Base-by-base conservation (phyloP, 2,329 filamentous ascomycete species). In the Pestalotiopsis sp. region DNA sequence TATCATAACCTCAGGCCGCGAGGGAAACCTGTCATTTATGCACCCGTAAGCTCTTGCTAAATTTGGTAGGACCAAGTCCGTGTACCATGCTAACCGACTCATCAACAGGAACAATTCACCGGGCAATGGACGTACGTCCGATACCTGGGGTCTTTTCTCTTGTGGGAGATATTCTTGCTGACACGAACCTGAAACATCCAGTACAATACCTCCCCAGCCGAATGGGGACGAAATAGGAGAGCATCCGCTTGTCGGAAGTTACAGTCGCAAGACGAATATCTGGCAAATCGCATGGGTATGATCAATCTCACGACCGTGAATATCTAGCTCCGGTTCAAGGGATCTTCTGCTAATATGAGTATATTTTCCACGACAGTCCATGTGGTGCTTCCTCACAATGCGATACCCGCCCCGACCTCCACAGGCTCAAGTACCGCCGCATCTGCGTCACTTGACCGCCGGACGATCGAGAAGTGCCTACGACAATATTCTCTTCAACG, bases 241-340 rank as follows among this genome's bases (percentile, higher is more conserved):
- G 11, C 14, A 20, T 17, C 11, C 23, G 25, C 14, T 59, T 13
- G n/a, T 23, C 12, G 57, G 57, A 36, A 59, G 27, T 11, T 59
- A 27, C 57, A 59, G 57, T 13, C 14, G 57, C n/a, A 59, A 59
- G 57, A 27, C 57, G 11, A 59, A 59, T 27, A 59, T 59, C 4
- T 59, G 57, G 57, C 57, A 59, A 36, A 59, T 59, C 12, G 57
- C 57, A 20, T 59, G 57, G 57, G 57, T 59, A 59, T 27, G 57
- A 27, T 1, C 11, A 17, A 52, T 3, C 45, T 52, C 31, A 36
- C 31, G 7, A 36, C 31, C 31, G 7, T 36, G 7, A 36, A 9
- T 36, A 36, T 36, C 31, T 36, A 7, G 31, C 31, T 9, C 31
- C 31, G 31, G 6, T 36, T 36, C 5, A 36, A 36, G 31, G 9